Evolutionary conservation across 768 basidiomycete genomes (phyloP).

Genomic region (Podaxis mareebaensis): DNA sequence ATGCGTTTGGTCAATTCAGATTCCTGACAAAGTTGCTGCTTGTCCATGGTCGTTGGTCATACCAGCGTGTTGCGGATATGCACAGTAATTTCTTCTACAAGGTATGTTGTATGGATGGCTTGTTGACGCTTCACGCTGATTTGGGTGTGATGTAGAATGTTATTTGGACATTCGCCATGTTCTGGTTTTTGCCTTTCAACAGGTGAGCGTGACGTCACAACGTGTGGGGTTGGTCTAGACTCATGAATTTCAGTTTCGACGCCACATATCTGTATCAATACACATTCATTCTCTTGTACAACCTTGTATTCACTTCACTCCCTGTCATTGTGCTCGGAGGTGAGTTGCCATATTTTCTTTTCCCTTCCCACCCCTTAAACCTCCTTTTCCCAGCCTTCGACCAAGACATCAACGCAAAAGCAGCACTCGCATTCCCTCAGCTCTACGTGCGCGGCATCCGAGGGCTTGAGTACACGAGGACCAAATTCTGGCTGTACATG

Average conservation of each 20-base stretch:
- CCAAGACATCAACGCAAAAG: constrained; percentile 90
- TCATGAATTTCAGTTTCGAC: constrained; percentile 64
- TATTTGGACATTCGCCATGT: constrained; percentile 91
- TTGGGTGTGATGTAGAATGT: constrained; percentile 59
- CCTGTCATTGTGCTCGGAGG: constrained; percentile 91
- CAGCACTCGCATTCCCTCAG: constrained; percentile 89
- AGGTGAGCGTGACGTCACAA: constrained; percentile 43
- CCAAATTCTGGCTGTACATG: constrained; percentile 96
- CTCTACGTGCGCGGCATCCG: constrained; percentile 95
- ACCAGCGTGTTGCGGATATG: constrained; percentile 95
- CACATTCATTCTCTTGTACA: constrained; percentile 90
- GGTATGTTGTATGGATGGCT: constrained; percentile 36
- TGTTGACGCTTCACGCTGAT: background rate
- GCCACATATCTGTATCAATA: constrained; percentile 95
- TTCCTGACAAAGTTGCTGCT: constrained; percentile 89
- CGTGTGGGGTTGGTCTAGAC: constrained; percentile 9
- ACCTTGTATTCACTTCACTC: constrained; percentile 89
- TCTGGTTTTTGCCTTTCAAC: constrained; percentile 93
- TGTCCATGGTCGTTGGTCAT: constrained; percentile 97
- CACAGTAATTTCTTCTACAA: constrained; percentile 99
- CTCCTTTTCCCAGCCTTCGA: constrained; percentile 68
- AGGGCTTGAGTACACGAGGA: constrained; percentile 88
- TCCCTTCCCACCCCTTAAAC: constrained; percentile 8
- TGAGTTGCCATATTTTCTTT: constrained; percentile 32
- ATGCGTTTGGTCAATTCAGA: constrained; percentile 96